A percentile compares a stretch with the other conserved stretches of the same genome.
These are phyloP conservation scores for Calonectria fujianensis DNA, from an alignment of 2,329 filamentous ascomycete genomes.

Conservation along the genomic window DNA sequence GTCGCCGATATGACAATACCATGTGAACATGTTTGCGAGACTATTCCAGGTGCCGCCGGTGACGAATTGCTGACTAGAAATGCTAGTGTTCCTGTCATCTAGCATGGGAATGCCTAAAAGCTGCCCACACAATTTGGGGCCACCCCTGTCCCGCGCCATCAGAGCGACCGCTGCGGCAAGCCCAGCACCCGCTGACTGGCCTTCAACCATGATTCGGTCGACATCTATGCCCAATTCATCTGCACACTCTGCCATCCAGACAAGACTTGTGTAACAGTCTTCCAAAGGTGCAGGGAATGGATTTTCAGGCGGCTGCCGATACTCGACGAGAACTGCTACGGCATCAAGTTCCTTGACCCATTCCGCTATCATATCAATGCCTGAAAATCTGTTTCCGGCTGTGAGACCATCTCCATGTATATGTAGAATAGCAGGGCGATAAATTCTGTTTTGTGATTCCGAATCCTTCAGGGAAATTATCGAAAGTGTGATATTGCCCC, in stretches of 20 bases:
- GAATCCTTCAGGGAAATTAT: not conserved
- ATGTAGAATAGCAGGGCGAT: not conserved
- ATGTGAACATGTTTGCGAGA: not conserved
- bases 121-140: not conserved
- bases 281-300: constrained; percentile 16
- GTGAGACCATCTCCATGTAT: not conserved
- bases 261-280: constrained; percentile 15
- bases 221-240: not conserved
- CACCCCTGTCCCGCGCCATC: constrained; percentile 11
- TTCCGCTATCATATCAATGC: not conserved
- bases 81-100: not conserved
- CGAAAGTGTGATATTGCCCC: not conserved
- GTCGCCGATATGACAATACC: constrained; percentile 1
- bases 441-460: not conserved
- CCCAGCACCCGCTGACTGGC: not conserved
- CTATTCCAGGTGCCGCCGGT: constrained; percentile 3
- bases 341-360: constrained; percentile 4
- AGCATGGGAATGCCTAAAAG: constrained; percentile 19
- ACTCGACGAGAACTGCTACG: constrained; percentile 21
- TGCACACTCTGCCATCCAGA: not conserved
- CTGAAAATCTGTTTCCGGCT: not conserved
- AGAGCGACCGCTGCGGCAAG: not conserved
- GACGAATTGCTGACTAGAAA: constrained; percentile 15
- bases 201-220: not conserved
- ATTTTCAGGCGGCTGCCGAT: constrained; percentile 17